A percentile compares a stretch with the other conserved stretches of the same genome.
These are phyloP conservation scores for Myochromella boudieri DNA, from an alignment of 768 basidiomycete genomes.

Conservation along the genomic window DNA sequence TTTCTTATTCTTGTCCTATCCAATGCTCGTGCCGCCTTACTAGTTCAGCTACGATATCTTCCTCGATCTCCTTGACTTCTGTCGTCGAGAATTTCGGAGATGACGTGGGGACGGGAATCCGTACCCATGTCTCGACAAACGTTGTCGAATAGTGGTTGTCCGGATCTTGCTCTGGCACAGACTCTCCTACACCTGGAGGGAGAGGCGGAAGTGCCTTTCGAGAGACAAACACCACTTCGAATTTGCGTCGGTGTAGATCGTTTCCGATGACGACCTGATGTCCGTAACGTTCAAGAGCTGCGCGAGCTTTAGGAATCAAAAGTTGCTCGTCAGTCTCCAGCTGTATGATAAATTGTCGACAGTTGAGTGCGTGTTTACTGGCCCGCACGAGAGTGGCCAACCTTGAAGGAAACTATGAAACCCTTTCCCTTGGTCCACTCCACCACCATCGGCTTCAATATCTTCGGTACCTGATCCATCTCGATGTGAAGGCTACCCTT, in stretches of 20 bases:
- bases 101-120: slow-evolving; percentile 46
- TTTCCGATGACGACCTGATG: slow-evolving; percentile 98
- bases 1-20: slow-evolving; percentile 37
- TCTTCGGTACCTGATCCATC: slow-evolving; percentile 99
- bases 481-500: slow-evolving; percentile 92
- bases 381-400: slow-evolving; percentile 31
- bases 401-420: slow-evolving; percentile 97
- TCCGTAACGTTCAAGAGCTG: slow-evolving; percentile 89
- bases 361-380: not conserved
- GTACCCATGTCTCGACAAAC: slow-evolving; percentile 64
- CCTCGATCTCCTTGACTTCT: slow-evolving; percentile 82
- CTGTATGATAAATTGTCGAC: slow-evolving; percentile 43
- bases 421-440: slow-evolving; percentile 87
- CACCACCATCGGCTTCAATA: slow-evolving; percentile 87
- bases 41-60: slow-evolving; percentile 81
- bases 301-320: slow-evolving; percentile 87
- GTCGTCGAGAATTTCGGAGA: slow-evolving; percentile 30
- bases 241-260: slow-evolving; percentile 87
- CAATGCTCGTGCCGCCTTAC: slow-evolving; percentile 72
- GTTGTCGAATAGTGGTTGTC: slow-evolving; percentile 8
- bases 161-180: slow-evolving; percentile 1
- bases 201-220: slow-evolving; percentile 31
- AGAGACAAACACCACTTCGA: slow-evolving; percentile 90
- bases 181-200: slow-evolving; percentile 13
- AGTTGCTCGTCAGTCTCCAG: slow-evolving; percentile 88